These are phyloP conservation scores for Phaeodactylum tricornutum DNA, from an alignment of 108 stramenopile species.

Conservation along the genomic window DNA sequence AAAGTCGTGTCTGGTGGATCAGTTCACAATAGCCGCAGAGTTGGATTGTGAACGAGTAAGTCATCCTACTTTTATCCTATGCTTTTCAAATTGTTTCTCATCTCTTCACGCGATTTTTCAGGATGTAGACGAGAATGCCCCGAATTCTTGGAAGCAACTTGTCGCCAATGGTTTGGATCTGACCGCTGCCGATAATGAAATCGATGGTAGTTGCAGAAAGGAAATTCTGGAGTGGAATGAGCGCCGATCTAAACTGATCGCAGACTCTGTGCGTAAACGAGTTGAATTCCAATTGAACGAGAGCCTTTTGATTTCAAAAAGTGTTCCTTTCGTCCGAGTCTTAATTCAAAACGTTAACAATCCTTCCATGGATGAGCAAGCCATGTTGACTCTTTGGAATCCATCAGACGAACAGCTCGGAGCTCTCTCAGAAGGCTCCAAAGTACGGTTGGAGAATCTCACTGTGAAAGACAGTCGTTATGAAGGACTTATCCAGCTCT, in stretches of 20 bases:
- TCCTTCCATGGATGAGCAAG: constrained; percentile 10
- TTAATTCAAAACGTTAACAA: neutral
- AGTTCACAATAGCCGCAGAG: no score
- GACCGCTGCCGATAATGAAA: no score
- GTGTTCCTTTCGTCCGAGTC: constrained; percentile 23
- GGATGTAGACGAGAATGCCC: constrained; percentile 67
- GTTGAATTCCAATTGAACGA: no score
- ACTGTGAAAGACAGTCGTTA: constrained; percentile 26
- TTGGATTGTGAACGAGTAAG: no score
- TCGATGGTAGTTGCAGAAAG: no score
- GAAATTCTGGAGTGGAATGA: no score
- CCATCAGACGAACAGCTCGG: constrained; percentile 59
- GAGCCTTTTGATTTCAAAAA: no score
- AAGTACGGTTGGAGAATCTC: constrained; percentile 43
- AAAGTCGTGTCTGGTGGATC: no score
- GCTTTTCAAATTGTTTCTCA: neutral
- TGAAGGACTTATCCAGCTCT: constrained; percentile 43
- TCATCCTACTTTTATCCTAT: no score
- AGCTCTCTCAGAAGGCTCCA: constrained; percentile 40
- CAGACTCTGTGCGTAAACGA: no score
- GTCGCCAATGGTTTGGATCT: no score
- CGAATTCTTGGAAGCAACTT: constrained; percentile 57
- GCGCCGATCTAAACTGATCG: no score
- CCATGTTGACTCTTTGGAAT: constrained; percentile 60
- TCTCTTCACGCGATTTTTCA: constrained; percentile 5